A percentile compares a stretch with the other conserved stretches of the same genome.
phyloP scores from a whole-genome alignment of 768 basidiomycete genomes.

The Megacollybia marginata region DNA sequence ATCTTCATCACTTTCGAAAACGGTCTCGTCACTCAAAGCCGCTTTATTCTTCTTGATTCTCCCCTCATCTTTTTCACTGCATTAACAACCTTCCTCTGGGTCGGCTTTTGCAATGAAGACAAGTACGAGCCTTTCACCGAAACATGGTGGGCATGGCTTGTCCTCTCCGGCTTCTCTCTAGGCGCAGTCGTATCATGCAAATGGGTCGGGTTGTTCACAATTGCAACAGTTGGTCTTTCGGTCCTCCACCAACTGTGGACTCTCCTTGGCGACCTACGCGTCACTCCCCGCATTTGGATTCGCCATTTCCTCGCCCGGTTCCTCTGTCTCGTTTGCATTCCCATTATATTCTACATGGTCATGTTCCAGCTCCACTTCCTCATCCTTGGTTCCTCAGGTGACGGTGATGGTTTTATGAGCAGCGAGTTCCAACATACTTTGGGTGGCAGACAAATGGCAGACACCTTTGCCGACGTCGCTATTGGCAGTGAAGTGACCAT shows the following conservation, averaged over 20 bases:
- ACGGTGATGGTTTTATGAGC: slow-evolving; percentile 99
- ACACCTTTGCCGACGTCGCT: slow-evolving; percentile 87
- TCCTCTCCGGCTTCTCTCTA: slow-evolving; percentile 79
- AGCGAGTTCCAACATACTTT: slow-evolving; percentile 97
- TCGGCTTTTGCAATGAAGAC: slow-evolving; percentile 88
- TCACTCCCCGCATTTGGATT: slow-evolving; percentile 68
- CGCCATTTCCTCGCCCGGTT: slow-evolving; percentile 87
- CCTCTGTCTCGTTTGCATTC: slow-evolving; percentile 81
- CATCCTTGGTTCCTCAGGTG: slow-evolving; percentile 83
- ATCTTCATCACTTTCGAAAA: slow-evolving; percentile 96
- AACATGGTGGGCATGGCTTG: slow-evolving; percentile 91
- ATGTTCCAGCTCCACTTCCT: slow-evolving; percentile 97
- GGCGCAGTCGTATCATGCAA: slow-evolving; percentile 94
- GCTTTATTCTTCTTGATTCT: slow-evolving; percentile 95
- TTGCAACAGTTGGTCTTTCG: slow-evolving; percentile 85
- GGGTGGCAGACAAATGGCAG: slow-evolving; percentile 81
- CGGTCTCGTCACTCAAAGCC: slow-evolving; percentile 89
- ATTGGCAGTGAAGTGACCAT: slow-evolving; percentile 78
- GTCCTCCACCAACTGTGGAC: slow-evolving; percentile 85
- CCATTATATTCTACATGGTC: slow-evolving; percentile 85
- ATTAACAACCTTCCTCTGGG: slow-evolving; percentile 80
- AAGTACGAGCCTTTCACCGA: slow-evolving; percentile 75
- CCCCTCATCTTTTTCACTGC: slow-evolving; percentile 99
- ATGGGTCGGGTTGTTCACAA: slow-evolving; percentile 98
- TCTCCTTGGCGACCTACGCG: slow-evolving; percentile 79